A percentile compares a stretch with the other conserved stretches of the same genome.
Conservation (phyloP, 2,329 filamentous ascomycete species). For the Aspergillus sp. region DNA sequence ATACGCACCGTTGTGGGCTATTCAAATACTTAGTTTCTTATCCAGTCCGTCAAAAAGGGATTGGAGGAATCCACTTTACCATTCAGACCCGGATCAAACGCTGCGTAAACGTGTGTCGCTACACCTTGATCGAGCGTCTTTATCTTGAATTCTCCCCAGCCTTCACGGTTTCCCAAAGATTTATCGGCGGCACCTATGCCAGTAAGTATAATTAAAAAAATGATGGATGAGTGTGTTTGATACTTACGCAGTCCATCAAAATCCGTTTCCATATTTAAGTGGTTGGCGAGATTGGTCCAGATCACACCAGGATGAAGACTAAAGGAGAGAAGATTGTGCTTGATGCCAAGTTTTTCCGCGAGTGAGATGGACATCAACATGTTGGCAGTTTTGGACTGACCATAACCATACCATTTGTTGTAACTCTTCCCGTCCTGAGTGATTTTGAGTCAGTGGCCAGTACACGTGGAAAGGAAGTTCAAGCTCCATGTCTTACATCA, state of each 20-base stretch:
- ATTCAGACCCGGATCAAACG: conserved; percentile 21
- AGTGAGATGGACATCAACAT: conserved; percentile 38
- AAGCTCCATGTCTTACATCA: conserved; percentile 19
- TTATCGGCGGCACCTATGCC: conserved; percentile 5
- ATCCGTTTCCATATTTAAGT: conserved; percentile 13
- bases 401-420: conserved; percentile 35
- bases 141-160: conserved; percentile 10
- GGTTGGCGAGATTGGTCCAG: conserved; percentile 14
- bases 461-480: not conserved
- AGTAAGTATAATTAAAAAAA: too few relatives aligned
- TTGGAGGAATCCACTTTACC: conserved; percentile 6
- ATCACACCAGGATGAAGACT: conserved; percentile 25
- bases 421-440: conserved; percentile 20
- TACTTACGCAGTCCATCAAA: conserved; percentile 8
- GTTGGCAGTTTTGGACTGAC: conserved; percentile 43
- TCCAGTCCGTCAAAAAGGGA: not conserved
- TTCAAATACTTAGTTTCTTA: conserved; percentile 6
- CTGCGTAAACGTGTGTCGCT: conserved; percentile 28
- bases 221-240: not conserved
- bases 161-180: conserved; percentile 12
- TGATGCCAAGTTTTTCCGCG: conserved; percentile 19
- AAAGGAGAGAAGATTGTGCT: conserved; percentile 14
- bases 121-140: conserved; percentile 23
- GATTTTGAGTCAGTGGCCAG: not conserved
- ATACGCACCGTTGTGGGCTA: conserved; percentile 32